Evolutionary conservation across 345 rosid species (phyloP).

Genomic region (Cochlearia excelsa): DNA sequence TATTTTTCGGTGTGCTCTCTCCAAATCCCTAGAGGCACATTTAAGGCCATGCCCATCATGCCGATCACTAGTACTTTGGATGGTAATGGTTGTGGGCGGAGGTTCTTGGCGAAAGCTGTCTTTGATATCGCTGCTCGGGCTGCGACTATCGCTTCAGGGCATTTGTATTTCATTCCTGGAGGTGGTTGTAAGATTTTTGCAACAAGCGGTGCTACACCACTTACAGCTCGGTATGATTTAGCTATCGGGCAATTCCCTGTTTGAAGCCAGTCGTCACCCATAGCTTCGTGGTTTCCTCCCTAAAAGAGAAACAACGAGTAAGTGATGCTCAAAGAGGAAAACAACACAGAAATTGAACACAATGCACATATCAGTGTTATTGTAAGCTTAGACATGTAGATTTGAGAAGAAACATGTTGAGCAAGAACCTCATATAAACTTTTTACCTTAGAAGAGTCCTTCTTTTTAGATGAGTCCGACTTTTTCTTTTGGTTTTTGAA

Average conservation of each 20-base stretch:
- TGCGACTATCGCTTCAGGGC: constrained; percentile 79
- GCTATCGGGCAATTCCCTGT: constrained; percentile 92
- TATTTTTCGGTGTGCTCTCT: constrained; percentile 87
- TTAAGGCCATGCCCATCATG: constrained; percentile 89
- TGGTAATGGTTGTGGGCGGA: constrained; percentile 91
- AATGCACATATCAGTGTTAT: too few relatives aligned
- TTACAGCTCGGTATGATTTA: constrained; percentile 80
- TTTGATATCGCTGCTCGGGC: constrained; percentile 90
- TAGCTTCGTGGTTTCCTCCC: constrained; percentile 76
- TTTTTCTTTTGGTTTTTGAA: constrained; percentile 58
- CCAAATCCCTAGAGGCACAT: constrained; percentile 92
- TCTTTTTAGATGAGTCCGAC: constrained; percentile 61
- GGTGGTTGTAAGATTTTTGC: constrained; percentile 82
- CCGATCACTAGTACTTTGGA: constrained; percentile 77
- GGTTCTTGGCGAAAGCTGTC: constrained; percentile 88
- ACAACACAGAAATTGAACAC: neutral
- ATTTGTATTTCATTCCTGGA: constrained; percentile 57
- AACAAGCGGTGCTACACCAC: constrained; percentile 72
- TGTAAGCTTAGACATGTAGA: too few relatives aligned
- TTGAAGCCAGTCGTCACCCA: constrained; percentile 81
- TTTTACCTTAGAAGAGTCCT: constrained; percentile 66
- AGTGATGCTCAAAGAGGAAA: constrained; percentile 12
- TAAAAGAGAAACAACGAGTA: constrained; percentile 36
- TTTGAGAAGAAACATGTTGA: neutral
- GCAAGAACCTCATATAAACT: neutral